Evolutionary conservation across 371 early-diverging fungal species (phyloP).

Genomic region (Dichotomocladium elegans): DNA sequence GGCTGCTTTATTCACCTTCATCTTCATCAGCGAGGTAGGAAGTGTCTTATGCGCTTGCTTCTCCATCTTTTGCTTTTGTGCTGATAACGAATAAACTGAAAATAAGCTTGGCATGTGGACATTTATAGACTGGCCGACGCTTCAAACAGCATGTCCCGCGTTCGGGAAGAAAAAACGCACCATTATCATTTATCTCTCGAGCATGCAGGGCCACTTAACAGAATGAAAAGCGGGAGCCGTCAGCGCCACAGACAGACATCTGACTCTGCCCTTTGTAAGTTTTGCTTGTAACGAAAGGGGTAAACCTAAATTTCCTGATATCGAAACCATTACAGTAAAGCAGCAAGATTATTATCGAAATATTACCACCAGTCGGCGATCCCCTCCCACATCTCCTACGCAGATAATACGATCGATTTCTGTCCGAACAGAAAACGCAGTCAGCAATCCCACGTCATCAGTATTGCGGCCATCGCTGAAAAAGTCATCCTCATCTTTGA

Average conservation of each 20-base stretch:
- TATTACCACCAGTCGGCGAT: not conserved
- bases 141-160: too few relatives aligned
- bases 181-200: not conserved
- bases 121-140: too few relatives aligned
- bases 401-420: not conserved
- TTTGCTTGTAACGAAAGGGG: not conserved
- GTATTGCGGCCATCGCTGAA: too few relatives aligned
- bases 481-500: not conserved
- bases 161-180: not conserved
- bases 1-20: too few relatives aligned
- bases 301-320: not conserved
- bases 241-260: not conserved
- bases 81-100: not conserved
- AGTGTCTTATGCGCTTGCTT: not conserved
- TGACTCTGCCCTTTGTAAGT: not conserved
- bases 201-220: not conserved
- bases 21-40: not conserved
- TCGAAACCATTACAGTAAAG: not conserved
- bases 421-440: too few relatives aligned
- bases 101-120: too few relatives aligned
- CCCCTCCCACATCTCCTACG: slow-evolving; percentile 5
- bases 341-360: slow-evolving; percentile 3
- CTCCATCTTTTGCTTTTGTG: not conserved
- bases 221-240: not conserved
- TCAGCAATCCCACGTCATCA: too few relatives aligned